These are phyloP conservation scores for Nicotiana benthamiana DNA, from an alignment of 257 asterid genomes.

Conservation along the genomic window DNA sequence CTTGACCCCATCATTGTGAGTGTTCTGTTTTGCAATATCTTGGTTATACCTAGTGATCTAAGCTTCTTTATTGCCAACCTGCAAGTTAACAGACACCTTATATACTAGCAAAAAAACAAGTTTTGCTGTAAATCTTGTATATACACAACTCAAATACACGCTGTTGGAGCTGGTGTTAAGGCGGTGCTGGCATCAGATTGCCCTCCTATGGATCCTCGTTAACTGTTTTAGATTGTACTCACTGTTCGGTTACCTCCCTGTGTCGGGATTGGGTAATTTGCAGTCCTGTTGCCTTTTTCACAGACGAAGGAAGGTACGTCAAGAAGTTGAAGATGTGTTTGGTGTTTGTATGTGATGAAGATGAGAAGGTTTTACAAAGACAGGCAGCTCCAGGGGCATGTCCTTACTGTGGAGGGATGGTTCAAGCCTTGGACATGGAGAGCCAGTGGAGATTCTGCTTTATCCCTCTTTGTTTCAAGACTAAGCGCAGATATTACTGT, in stretches of 20 bases:
- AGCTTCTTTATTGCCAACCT: background rate
- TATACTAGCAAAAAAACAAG: too few relatives aligned
- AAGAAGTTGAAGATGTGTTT: conserved; percentile 43
- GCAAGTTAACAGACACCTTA: background rate
- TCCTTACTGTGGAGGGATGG: conserved; percentile 82
- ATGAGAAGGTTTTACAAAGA: conserved; percentile 65
- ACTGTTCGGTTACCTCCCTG: background rate
- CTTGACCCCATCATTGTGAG: background rate
- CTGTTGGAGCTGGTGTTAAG: background rate
- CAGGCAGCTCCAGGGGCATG: conserved; percentile 77
- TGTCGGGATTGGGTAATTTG: background rate
- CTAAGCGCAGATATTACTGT: conserved; percentile 60
- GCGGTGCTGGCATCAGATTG: background rate
- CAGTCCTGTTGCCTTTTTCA: background rate
- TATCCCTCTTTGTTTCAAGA: conserved; percentile 64
- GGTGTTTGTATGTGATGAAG: conserved; percentile 82
- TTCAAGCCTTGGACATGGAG: conserved; percentile 83
- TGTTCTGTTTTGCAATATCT: background rate
- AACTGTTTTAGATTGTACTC: too few relatives aligned
- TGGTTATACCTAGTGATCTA: background rate
- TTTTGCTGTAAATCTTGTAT: background rate
- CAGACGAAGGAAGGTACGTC: background rate
- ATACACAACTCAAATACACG: too few relatives aligned
- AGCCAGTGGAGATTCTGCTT: conserved; percentile 81
- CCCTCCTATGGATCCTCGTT: too few relatives aligned